Evolutionary conservation across 1,284 basidiomycete genomes (phyloP).

Genomic region (Flammula alnicola): DNA sequence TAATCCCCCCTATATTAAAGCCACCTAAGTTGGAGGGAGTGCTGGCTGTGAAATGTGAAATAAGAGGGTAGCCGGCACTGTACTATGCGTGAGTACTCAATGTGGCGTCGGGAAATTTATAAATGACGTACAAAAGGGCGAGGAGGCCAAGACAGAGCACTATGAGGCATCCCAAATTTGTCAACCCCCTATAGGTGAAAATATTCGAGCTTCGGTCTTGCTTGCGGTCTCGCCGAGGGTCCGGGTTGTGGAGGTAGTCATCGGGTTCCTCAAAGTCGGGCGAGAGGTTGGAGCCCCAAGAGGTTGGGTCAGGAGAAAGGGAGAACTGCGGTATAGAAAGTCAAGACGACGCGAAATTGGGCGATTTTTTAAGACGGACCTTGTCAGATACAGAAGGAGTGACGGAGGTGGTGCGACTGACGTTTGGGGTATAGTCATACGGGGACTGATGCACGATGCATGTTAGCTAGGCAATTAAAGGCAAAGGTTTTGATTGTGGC

Average conservation of each 20-base stretch:
- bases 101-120: not conserved
- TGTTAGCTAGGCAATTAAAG: not conserved
- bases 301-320: slow-evolving; percentile 69
- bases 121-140: slow-evolving; percentile 68
- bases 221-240: slow-evolving; percentile 71
- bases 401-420: slow-evolving; percentile 23
- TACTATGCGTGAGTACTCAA: slow-evolving; percentile 9
- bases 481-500: not conserved
- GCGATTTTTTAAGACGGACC: slow-evolving; percentile 31
- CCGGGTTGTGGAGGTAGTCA: slow-evolving; percentile 76
- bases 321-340: slow-evolving; percentile 57
- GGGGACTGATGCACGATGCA: slow-evolving; percentile 8
- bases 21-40: slow-evolving; percentile 62
- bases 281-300: slow-evolving; percentile 70
- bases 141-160: slow-evolving; percentile 66
- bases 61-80: slow-evolving; percentile 83
- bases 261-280: slow-evolving; percentile 64
- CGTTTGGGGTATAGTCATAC: slow-evolving; percentile 13
- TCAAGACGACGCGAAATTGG: slow-evolving; percentile 3
- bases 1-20: slow-evolving; percentile 79
- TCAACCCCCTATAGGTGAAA: slow-evolving; percentile 73
- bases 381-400: slow-evolving; percentile 52
- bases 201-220: slow-evolving; percentile 64
- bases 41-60: slow-evolving; percentile 65
- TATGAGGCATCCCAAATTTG: slow-evolving; percentile 79